A percentile compares a stretch with the other conserved stretches of the same genome.
Conservation (phyloP, 352 stramenopile genomes). For the Globisporangium nagaii region DNA sequence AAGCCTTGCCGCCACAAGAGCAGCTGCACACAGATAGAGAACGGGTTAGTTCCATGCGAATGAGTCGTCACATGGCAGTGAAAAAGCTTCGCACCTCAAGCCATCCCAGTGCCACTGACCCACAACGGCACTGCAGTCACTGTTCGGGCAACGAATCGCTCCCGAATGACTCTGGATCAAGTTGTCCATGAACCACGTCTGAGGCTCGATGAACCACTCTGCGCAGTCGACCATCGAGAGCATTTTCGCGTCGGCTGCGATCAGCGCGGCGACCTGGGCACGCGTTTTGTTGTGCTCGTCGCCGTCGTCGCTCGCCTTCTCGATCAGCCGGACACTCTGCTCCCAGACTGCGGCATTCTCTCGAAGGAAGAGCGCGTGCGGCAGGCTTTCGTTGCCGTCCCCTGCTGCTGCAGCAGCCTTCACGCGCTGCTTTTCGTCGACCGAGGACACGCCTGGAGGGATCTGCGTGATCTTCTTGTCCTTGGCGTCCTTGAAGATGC, state of each 20-base stretch:
- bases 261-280: conserved; percentile 20
- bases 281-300: conserved; percentile 6
- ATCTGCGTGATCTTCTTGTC: conserved; percentile 11
- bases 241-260: conserved; percentile 28
- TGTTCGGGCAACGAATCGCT: conserved; percentile 36
- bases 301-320: conserved; percentile 13
- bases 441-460: neutral
- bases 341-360: conserved; percentile 35
- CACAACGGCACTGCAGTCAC: conserved; percentile 26
- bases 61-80: too few relatives aligned
- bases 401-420: neutral
- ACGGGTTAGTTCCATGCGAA: conserved; percentile 1
- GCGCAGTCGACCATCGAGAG: conserved; percentile 21
- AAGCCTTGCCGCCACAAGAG: conserved; percentile 30
- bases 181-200: conserved; percentile 34
- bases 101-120: conserved; percentile 55
- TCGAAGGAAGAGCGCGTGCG: neutral
- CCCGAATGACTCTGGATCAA: conserved; percentile 15
- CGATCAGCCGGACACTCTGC: conserved; percentile 20
- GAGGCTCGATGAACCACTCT: conserved; percentile 48
- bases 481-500: conserved; percentile 16
- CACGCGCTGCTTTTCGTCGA: conserved; percentile 3
- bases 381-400: neutral
- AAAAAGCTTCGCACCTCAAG: conserved; percentile 20
- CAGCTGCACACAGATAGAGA: conserved; percentile 15